Evolutionary conservation across 371 early-diverging fungal species (phyloP), one percentile per base, ranked within the genome.

Genomic region (Mortierella sp.): DNA sequence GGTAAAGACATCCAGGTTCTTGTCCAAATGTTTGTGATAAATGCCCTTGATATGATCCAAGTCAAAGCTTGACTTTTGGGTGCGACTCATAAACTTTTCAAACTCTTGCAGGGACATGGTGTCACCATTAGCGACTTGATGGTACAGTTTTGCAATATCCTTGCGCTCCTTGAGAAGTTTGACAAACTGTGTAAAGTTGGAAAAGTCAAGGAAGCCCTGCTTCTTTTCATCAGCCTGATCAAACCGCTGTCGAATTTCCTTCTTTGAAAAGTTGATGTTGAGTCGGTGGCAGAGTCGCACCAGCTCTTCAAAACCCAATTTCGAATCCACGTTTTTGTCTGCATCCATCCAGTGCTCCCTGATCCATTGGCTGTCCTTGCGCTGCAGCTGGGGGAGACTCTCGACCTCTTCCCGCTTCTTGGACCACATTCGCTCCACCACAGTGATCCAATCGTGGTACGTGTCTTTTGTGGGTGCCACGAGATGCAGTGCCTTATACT

Each of bases 291-390:
- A 83, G 14, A 83, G 67, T 7, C 77, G 75, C 9, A 73, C 80
- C 18, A 81, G 66, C 50, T 81, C 83, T 37, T 80, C 80, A 25
- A 80, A 80, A 11, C 66, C 67, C 21, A 83, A 71, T 60, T 75
- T 81, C 14, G 81, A 75, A 52, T 83, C 68, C 0, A 66, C 74
- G 46, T 83, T 68, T 53, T 83, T 83, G 64, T 83, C 76, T 14
- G 83, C 83, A 44, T 81, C 75, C 67, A 80, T 75, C 83, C 83
- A 83, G 30, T 80, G 80, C 30, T 80, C 75, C 21, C 66, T 70
- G 15, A 83, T 69, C 83, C 83, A 83, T 26, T 81, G 66, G 30
- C 73, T 73, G 19, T 80, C 75, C 44, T 72, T 75, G 62, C 72
- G 80, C 62, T 74, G 72, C 1, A 81, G 58, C 55, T 80, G 80